A percentile compares a stretch with the other conserved stretches of the same genome.
Conservation (phyloP, 257 asterid genomes). For the Penstemon barbatus region DNA sequence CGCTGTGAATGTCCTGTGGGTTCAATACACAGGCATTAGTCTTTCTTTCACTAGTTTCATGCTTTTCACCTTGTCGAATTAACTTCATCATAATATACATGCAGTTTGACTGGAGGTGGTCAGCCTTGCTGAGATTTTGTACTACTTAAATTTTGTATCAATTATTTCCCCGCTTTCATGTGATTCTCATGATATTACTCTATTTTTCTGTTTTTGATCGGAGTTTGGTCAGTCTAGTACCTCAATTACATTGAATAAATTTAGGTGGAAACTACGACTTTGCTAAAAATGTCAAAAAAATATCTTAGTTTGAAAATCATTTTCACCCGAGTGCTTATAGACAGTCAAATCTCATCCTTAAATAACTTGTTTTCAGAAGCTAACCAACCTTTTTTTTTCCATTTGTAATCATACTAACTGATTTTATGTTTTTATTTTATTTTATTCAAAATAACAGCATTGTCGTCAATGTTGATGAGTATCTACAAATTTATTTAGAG, state of each 20-base stretch:
- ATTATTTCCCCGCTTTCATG: constrained; percentile 4
- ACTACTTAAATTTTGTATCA: constrained; percentile 6
- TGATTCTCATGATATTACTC: not conserved
- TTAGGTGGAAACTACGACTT: constrained; percentile 19
- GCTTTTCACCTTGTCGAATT: not conserved
- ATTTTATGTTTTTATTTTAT: not conserved
- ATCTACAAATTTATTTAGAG: not conserved
- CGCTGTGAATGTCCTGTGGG: not conserved
- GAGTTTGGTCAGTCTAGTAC: constrained; percentile 13
- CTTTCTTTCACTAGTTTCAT: not conserved
- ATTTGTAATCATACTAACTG: not conserved
- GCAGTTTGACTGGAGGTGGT: constrained; percentile 15
- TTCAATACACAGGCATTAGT: not conserved
- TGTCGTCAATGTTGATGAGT: not conserved
- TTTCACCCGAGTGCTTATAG: not conserved
- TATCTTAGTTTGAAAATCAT: not conserved
- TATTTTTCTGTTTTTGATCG: constrained; percentile 4
- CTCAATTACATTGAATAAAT: not conserved
- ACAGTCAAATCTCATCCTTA: not conserved
- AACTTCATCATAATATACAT: not conserved
- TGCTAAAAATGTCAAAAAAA: not conserved
- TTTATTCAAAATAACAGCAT: not conserved
- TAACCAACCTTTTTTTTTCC: not conserved
- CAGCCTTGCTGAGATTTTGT: not conserved
- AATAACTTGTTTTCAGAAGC: not conserved